These are phyloP conservation scores for Pilobolus umbonatus DNA, from an alignment of 192 early-diverging fungal genomes.

Conservation along the genomic window DNA sequence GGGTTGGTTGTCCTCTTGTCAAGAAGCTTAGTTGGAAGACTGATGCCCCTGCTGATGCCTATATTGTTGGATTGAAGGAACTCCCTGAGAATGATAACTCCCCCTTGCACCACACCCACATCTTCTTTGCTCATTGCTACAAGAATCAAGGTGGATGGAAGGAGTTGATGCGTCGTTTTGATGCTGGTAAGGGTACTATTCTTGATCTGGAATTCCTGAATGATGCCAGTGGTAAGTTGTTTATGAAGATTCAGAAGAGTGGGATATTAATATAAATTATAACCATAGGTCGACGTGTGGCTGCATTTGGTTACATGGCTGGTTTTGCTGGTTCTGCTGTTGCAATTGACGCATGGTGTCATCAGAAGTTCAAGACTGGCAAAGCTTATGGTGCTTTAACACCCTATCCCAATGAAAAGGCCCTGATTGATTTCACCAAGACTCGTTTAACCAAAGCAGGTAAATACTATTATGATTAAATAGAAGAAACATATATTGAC, in stretches of 20 bases:
- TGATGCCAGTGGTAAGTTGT: constrained; percentile 53
- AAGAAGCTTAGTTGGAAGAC: constrained; percentile 78
- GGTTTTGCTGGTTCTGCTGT: constrained; percentile 94
- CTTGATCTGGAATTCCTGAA: constrained; percentile 94
- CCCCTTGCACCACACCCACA: constrained; percentile 88
- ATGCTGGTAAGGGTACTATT: constrained; percentile 78
- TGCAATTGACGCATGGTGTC: constrained; percentile 89
- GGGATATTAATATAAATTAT: not conserved
- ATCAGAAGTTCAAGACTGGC: constrained; percentile 57
- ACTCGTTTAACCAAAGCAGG: constrained; percentile 53
- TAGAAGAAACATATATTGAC: not conserved
- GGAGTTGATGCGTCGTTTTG: constrained; percentile 81
- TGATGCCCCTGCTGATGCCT: constrained; percentile 82
- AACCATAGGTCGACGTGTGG: constrained; percentile 73
- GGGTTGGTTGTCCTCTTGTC: constrained; percentile 77
- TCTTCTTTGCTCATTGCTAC: constrained; percentile 99
- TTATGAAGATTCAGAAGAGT: not conserved
- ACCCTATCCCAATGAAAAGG: constrained; percentile 81
- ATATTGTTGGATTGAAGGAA: constrained; percentile 95
- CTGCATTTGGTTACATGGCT: constrained; percentile 96
- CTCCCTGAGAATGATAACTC: constrained; percentile 89
- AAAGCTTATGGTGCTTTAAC: constrained; percentile 68
- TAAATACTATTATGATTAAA: constrained; percentile 23
- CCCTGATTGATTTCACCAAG: constrained; percentile 70
- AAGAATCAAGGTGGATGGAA: constrained; percentile 95